Conservation (phyloP, 2,329 filamentous ascomycete species). For the Trichoderma cornu-damae region DNA sequence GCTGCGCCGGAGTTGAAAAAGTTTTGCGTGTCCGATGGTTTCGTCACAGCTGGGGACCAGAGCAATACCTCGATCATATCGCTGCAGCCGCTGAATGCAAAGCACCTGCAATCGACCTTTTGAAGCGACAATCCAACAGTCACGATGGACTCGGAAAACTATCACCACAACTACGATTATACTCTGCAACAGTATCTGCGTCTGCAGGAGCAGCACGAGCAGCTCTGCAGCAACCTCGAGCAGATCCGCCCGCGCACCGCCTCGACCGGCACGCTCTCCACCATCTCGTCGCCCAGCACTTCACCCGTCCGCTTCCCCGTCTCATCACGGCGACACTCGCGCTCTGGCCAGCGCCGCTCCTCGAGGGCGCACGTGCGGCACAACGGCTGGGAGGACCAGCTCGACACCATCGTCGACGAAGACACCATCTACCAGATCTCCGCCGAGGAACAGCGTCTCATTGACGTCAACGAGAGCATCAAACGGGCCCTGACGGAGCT, state of each 20-base stretch:
- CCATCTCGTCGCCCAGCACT: slow-evolving; percentile 49
- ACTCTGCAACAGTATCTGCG: slow-evolving; percentile 51
- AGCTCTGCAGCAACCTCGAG: slow-evolving; percentile 47
- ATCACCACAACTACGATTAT: slow-evolving; percentile 40
- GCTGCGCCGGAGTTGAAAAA: slow-evolving; percentile 8
- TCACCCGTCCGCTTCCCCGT: slow-evolving; percentile 50
- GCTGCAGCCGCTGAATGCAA: slow-evolving; percentile 16
- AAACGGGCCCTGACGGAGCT: slow-evolving; percentile 58
- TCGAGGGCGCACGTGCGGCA: slow-evolving; percentile 29
- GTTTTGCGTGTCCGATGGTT: slow-evolving; percentile 29
- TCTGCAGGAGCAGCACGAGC: slow-evolving; percentile 51
- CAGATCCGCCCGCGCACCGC: slow-evolving; percentile 42
- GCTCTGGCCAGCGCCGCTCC: slow-evolving; percentile 15
- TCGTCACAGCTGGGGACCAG: slow-evolving; percentile 23
- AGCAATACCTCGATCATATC: slow-evolving; percentile 18
- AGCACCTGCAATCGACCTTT: background rate
- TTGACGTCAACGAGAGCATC: slow-evolving; percentile 55
- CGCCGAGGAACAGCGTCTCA: slow-evolving; percentile 49
- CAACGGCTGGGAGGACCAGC: slow-evolving; percentile 33
- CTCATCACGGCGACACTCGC: slow-evolving; percentile 36
- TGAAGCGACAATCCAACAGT: background rate
- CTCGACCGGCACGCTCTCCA: slow-evolving; percentile 32
- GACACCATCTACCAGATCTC: slow-evolving; percentile 46
- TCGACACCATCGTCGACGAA: slow-evolving; percentile 44
- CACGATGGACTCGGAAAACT: slow-evolving; percentile 29